Base-by-base conservation (phyloP, 2,329 filamentous ascomycete species). In the Apiospora arundinis region DNA sequence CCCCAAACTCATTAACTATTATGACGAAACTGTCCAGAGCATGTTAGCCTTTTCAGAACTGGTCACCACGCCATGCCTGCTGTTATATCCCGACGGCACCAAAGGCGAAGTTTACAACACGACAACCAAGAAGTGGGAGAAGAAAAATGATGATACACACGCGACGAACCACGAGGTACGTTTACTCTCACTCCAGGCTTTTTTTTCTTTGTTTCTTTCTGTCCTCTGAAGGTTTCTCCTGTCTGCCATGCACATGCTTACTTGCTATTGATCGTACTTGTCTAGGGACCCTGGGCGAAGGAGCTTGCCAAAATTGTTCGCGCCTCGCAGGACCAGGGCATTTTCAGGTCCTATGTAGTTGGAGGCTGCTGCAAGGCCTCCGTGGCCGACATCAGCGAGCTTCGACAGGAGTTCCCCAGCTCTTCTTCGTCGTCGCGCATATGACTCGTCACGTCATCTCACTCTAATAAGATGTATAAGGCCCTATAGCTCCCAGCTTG, bases 81-180 rank as follows among this genome's bases (percentile, higher is more conserved):
- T 93, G 5, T 75, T 93, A 23, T 93, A 92, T 77, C 91, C 91
- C 0, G 91, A 93, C 78, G 91, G 91, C 0, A 92, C 91, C 1
- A 90, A 90, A 66, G 90, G 90, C 0, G 89, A 92, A 79, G 85
- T 91, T 0, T 93, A 93, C 80, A 89, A 93, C 78, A 91, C 90
- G 0, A 81, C 80, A 0, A 90, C 89, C 8, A 88, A 92, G 76
- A 82, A 81, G 69, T 93, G 91, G 91, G 87, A 86, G 74, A 71
- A 82, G 1, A 82, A 82, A 82, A 0, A 76, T 79, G n/a, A 78
- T n/a, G n/a, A 75, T 8, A 72, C 75, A 11, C 73, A 76, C 16
- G n/a, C 5, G 40, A 23, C 66, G 60, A 21, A 8, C 8, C 23
- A 67, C 8, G 9, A 21, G 42, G 42, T 56, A n/a, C 23, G 37